Base-by-base conservation (phyloP, 192 early-diverging fungal genomes). In the Mortierella hygrophila region DNA sequence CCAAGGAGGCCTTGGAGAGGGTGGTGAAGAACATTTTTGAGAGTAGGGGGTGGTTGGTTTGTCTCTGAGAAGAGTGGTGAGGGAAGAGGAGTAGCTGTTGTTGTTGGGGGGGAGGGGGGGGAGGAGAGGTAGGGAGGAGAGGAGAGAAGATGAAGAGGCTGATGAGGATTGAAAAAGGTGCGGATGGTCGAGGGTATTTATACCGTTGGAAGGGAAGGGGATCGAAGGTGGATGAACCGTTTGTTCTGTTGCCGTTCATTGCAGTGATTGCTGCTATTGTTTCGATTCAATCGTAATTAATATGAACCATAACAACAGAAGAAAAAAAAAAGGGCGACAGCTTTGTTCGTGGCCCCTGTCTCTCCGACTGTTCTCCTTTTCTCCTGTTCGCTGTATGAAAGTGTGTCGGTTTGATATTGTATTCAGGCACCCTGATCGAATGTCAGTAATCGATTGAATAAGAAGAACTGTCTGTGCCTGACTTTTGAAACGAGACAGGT, bases 1-100 rank as follows among this genome's bases (percentile, higher is more conserved):
- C 83, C 46, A 85, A 26, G 29, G 55, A 46, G 35, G 83, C 74
- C 78, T 85, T 85, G 78, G 83, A 79, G 73, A 83, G 71, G 47
- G 77, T 57, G 6, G 82, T 32, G 68, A 77, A 54, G 68, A 77
- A 38, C 76, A 77, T 77, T 75, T 3, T 68, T 70, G 68, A 35
- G 18, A 6, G 35, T n/a, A 26, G 46, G 26, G 18, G 71, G 38
- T 15, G 32, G 63, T 65, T 18, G n/a, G 1, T 15, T 35, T 49
- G 47, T 49, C 47, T 49, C 47, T 49, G 47, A 4, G 16, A 49
- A 15, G 16, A 49, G 47, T 13, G 46, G 65, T 16, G n/a, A 18
- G 65, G 6, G 63, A 13, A 11, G 23, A 44, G 63, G 63, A 3
- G 57, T 65, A 20, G 16, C 16, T 52, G 60, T 42, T 5, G 76